Percentiles rank a stretch among this genome's conserved stretches.
Evolutionary conservation across 2,329 filamentous ascomycete genomes (phyloP).

Genomic region (Fusarium hainanense): DNA sequence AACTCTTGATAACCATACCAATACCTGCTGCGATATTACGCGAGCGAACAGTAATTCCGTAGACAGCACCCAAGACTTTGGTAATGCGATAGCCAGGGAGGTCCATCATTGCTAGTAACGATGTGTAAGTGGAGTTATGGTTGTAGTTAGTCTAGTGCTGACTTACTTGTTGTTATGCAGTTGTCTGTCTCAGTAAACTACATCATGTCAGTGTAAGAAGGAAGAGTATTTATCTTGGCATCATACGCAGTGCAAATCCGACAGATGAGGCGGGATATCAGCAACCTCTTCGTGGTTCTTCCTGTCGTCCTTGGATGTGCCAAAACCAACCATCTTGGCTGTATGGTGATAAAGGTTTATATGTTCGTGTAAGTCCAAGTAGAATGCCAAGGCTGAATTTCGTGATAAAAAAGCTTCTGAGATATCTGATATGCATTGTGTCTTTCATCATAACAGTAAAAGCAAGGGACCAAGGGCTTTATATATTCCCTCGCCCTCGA

Average conservation of each 20-base stretch:
- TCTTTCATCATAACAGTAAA: not conserved
- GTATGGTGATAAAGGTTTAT: not conserved
- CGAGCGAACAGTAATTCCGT: slow-evolving; percentile 66
- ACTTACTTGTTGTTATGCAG: slow-evolving; percentile 65
- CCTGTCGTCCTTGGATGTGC: slow-evolving; percentile 40
- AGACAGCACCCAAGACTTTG: slow-evolving; percentile 67
- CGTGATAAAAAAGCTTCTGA: not conserved
- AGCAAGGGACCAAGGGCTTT: slow-evolving; percentile 5
- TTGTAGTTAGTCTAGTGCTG: not conserved
- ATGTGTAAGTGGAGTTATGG: not conserved
- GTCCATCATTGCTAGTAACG: slow-evolving; percentile 65
- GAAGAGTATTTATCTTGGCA: not conserved
- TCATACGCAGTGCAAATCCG: slow-evolving; percentile 61
- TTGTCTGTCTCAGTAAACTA: slow-evolving; percentile 68
- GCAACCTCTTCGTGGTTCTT: slow-evolving; percentile 48
- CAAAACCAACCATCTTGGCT: slow-evolving; percentile 43
- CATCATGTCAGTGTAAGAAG: not conserved
- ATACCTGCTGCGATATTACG: slow-evolving; percentile 68
- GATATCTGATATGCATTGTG: not conserved
- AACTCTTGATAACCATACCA: slow-evolving; percentile 66
- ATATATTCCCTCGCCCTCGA: slow-evolving; percentile 16
- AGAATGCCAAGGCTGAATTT: not conserved
- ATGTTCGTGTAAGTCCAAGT: not conserved
- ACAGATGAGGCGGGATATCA: slow-evolving; percentile 54
- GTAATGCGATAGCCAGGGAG: slow-evolving; percentile 69